Evolutionary conservation across 2,329 filamentous ascomycete species (phyloP), one percentile per base, ranked within the genome.

Genomic region (Aspergillus sergii): DNA sequence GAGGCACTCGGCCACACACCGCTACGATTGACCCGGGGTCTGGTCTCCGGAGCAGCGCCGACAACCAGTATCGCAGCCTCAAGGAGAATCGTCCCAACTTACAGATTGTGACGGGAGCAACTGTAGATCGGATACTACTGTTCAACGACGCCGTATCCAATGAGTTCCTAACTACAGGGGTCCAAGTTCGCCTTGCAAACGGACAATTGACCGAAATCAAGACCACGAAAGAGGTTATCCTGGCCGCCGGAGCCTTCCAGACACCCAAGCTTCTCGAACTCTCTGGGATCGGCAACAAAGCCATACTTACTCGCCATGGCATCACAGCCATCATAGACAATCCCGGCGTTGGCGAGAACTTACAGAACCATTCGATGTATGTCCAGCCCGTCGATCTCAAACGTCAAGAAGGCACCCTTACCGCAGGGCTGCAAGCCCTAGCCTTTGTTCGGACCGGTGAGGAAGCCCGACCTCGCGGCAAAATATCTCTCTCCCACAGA

Each of bases 231-330:
- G 88, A 90, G 69, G 82, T 90, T 6, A 82, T 91, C 48, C 73
- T 91, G 3, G 84, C 84, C 2, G 86, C 85, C 1, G 88, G 88
- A 0, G 83, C 81, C 30, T 76, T 85, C 51, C 83, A 84, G 69
- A 86, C 84, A 12, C 88, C 83, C 4, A 85, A 84, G 74, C 75
- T 87, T 12, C 82, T 86, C 14, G 87, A 90, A 67, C 77, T 89
- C 1, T 89, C 86, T 0, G 88, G 88, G 0, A 81, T 90, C 34
- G 88, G 88, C 4, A 76, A 80, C 51, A 73, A 76, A 6, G 70
- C 78, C 1, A 68, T 84, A 21, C 76, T 86, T 6, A 65, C 75
- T 2, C 68, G 69, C 2, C 77, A 78, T 6, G 77, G 77, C 1
- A 78, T 86, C n/a, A 68, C 78, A 4, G 72, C 79, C 16, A 76